Percentiles rank a stretch among this genome's conserved stretches.
These are phyloP conservation scores for Scleroderma citrinum DNA, from an alignment of 768 basidiomycete species.

Conservation along the genomic window DNA sequence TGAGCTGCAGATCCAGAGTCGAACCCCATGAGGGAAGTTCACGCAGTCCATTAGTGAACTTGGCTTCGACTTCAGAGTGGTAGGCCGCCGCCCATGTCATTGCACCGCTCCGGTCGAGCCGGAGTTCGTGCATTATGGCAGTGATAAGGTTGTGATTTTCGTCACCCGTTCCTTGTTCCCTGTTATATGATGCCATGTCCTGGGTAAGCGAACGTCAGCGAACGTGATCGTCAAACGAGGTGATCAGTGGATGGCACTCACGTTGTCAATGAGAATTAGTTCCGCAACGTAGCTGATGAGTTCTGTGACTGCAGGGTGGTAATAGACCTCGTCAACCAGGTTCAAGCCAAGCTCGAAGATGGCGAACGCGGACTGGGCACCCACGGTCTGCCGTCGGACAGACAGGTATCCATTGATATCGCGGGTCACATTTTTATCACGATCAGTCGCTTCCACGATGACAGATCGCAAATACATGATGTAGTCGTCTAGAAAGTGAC, in stretches of 20 bases:
- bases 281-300: constrained; percentile 10
- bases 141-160: constrained; percentile 31
- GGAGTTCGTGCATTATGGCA: constrained; percentile 26
- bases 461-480: constrained; percentile 1
- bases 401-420: constrained; percentile 26
- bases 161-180: constrained; percentile 29
- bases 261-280: constrained; percentile 22
- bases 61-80: constrained; percentile 7
- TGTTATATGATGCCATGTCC: constrained; percentile 34
- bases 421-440: constrained; percentile 7
- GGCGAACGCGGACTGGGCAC: constrained; percentile 25
- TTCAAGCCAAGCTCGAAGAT: constrained; percentile 26
- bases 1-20: constrained; percentile 19
- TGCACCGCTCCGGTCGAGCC: constrained; percentile 21
- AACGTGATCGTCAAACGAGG: background rate
- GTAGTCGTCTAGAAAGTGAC: constrained; percentile 4
- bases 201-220: constrained; percentile 3
- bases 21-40: constrained; percentile 24
- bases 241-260: background rate
- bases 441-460: constrained; percentile 2
- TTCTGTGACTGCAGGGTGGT: constrained; percentile 16
- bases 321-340: constrained; percentile 29
- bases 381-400: constrained; percentile 28
- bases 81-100: constrained; percentile 19
- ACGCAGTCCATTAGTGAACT: constrained; percentile 17